Evolutionary conservation across 73 alveolate genomes (phyloP), one percentile per base, ranked within the genome.

Genomic region (Paramecium pentaurelia): DNA sequence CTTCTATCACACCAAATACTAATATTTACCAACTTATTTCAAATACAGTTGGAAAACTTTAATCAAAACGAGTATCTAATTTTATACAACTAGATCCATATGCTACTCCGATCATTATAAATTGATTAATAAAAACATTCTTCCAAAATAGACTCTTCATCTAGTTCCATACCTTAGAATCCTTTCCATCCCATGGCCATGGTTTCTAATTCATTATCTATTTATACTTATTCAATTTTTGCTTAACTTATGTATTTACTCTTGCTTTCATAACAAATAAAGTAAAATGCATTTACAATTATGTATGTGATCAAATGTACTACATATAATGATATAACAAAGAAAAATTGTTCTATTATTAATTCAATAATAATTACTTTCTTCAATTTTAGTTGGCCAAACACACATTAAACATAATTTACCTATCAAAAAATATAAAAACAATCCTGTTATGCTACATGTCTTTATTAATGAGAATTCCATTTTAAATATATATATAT

Each of bases 161-260:
- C 16, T 37, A 60, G 37, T 95, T 60, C 70, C 95, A 75, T 14
- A 58, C 49, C n/a, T 36, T 70, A 2, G 47, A 1, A 3, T 49
- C 60, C 25, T 49, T 49, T 49, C 60, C 60, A 49, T 73, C 86
- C 98, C 98, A 95, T 22, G 98, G 98, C 98, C 98, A 95, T 27
- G 93, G 93, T 60, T 87, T n/a, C 92, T 85, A 58, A 77, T 22
- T 77, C 8, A 16, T 77, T 12, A 6, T 16, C 40, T 4, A 34
- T 16, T 16, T 12, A 16, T 88, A 89, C 94, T 12, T 58, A 18
- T 40, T 87, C 71, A 68, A 96, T 93, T 92, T 86, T 94, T 25
- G 89, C 87, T 88, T 92, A n/a, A 37, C 93, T 97, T 90, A 96
- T 75, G 47, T 54, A 86, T 58, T 94, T 94, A 25, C 27, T 84